Evolutionary conservation across 768 basidiomycete genomes (phyloP).

Genomic region (Amyloporia xantha): DNA sequence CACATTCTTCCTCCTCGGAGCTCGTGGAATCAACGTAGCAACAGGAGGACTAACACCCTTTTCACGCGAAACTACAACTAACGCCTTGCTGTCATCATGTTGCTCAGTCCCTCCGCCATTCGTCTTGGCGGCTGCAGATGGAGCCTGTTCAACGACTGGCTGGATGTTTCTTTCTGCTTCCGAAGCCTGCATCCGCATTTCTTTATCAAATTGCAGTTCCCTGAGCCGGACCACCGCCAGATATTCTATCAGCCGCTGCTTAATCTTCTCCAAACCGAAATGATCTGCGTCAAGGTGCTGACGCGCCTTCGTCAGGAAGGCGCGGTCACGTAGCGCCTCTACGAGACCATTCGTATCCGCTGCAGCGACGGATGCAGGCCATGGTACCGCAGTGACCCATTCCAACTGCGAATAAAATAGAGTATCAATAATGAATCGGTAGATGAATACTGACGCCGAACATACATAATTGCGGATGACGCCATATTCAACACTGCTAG

Average conservation of each 20-base stretch:
- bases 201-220: constrained; percentile 25
- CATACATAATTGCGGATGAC: constrained; percentile 79
- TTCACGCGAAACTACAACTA: neutral
- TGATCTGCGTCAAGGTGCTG: constrained; percentile 84
- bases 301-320: constrained; percentile 66
- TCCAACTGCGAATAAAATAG: constrained; percentile 51
- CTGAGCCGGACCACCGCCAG: constrained; percentile 75
- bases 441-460: constrained; percentile 8
- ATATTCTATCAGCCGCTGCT: constrained; percentile 87
- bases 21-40: neutral
- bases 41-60: constrained; percentile 7
- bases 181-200: constrained; percentile 9
- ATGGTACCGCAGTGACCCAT: constrained; percentile 83
- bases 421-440: neutral
- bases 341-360: constrained; percentile 17
- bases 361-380: constrained; percentile 39
- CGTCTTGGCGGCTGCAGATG: neutral
- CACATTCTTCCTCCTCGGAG: constrained; percentile 33
- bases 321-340: constrained; percentile 39
- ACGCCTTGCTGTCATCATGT: constrained; percentile 8
- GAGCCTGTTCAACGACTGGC: neutral
- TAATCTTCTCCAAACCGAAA: constrained; percentile 88
- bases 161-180: neutral
- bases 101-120: neutral
- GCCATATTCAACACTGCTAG: constrained; percentile 85